Evolutionary conservation across 31 red algal genomes (phyloP), one percentile per base, ranked within the genome.

Genomic region (Endocladia muricata): DNA sequence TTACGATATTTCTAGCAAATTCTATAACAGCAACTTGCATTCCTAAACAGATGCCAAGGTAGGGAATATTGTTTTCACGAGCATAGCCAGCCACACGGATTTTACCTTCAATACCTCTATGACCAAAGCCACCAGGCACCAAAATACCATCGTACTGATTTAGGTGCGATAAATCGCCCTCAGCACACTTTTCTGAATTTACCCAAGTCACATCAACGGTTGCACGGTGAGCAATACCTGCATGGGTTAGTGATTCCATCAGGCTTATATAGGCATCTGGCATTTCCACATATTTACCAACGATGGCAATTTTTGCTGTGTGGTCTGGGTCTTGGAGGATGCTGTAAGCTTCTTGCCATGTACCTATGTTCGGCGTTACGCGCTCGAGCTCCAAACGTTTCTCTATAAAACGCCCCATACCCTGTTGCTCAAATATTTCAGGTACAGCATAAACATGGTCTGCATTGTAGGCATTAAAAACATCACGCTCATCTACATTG

Each of bases 11-110:
- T n/a, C 97, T 65, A 23, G 76, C 93, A 39, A 80, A 52, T 68
- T 99, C 97, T n/a, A 99, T 67, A 13, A 83, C 89, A 3, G 97
- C 97, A 21, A 93, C 64, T 74, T 99, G 97, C 92, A 99, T 95
- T 22, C 97, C 97, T 61, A 99, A 65, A 76, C 97, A 99, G 37
- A 99, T 99, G 4, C 97, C 97, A 32, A 99, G 72, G 68, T 93
- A 99, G 21, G 97, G 97, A n/a, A 68, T 89, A 8, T 63, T 47
- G 6, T 77, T 29, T 37, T 91, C 75, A 13, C 97, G 70, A 37
- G 93, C 97, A 55, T 99, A 79, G 6, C 62, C 40, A 25, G 88
- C 79, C 34, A 89, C 97, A 19, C 37, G 30, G 5, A 99, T 84
- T 86, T 91, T 99, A 36, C 97, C 97, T 70, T 96, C 97, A 49